phyloP scores from a whole-genome alignment of 257 asterid species.

The Solanum ahanhuiri region DNA sequence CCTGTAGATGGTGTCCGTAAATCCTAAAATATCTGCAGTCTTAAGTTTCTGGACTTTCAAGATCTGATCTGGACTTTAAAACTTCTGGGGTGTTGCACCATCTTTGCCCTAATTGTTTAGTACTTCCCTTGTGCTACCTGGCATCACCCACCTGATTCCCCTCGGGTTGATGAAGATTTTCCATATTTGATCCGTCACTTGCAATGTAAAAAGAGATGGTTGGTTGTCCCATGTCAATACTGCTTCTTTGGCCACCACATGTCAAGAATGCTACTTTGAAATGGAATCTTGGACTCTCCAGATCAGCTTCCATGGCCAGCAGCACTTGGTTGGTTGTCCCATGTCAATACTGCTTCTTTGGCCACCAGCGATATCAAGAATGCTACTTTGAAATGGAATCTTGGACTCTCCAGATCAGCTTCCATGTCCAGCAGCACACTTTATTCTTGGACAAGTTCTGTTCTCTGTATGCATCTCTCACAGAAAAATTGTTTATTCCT shows the following conservation, averaged over 20 bases:
- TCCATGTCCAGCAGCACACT: neutral
- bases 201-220: neutral
- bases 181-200: neutral
- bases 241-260: neutral
- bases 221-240: neutral
- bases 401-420: neutral
- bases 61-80: neutral
- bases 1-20: neutral
- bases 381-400: neutral
- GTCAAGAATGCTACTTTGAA: neutral
- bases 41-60: too few species aligned
- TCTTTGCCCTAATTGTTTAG: neutral
- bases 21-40: neutral
- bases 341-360: neutral
- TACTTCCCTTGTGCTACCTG: neutral
- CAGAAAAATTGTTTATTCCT: neutral
- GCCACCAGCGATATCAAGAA: neutral
- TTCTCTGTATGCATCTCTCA: neutral
- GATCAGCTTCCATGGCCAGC: neutral
- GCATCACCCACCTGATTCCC: neutral
- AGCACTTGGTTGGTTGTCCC: neutral
- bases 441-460: neutral
- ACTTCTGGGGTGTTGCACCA: neutral
- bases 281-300: neutral
- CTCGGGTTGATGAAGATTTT: neutral